Conservation (phyloP, 352 stramenopile genomes). For the Hyaloperonospora arabidopsidis region DNA sequence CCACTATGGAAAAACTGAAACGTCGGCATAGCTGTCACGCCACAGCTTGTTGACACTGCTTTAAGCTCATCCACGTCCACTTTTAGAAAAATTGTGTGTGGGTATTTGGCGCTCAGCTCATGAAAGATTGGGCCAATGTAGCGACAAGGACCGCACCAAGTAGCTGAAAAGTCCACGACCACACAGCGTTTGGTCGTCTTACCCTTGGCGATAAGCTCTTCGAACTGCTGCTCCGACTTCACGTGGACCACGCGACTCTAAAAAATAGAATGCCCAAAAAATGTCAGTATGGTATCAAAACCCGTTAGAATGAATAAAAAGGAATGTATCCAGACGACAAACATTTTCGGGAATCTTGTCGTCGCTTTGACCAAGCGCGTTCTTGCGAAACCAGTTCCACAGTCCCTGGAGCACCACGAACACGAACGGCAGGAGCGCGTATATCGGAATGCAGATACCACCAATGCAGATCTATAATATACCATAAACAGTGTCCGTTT, state of each 20-base stretch:
- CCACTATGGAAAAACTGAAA: slow-evolving; percentile 92
- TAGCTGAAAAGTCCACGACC: slow-evolving; percentile 84
- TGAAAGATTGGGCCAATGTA: slow-evolving; percentile 81
- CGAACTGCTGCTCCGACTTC: slow-evolving; percentile 59
- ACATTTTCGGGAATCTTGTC: slow-evolving; percentile 43
- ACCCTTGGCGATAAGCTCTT: slow-evolving; percentile 60
- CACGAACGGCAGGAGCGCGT: slow-evolving; percentile 62
- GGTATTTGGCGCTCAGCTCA: slow-evolving; percentile 79
- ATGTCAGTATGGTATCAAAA: too few relatives aligned
- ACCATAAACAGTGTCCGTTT: background rate
- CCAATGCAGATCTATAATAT: slow-evolving; percentile 66
- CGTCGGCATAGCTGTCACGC: slow-evolving; percentile 91
- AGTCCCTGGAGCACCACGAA: slow-evolving; percentile 59
- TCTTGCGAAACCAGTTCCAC: slow-evolving; percentile 68
- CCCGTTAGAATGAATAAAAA: background rate
- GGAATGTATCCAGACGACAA: background rate
- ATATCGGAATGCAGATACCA: slow-evolving; percentile 69
- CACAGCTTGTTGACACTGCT: slow-evolving; percentile 36
- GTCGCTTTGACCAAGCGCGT: slow-evolving; percentile 50
- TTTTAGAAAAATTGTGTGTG: slow-evolving; percentile 81
- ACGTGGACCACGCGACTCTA: slow-evolving; percentile 69
- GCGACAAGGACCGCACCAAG: slow-evolving; percentile 85
- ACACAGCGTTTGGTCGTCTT: slow-evolving; percentile 64
- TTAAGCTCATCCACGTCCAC: slow-evolving; percentile 85
- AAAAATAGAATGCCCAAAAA: too few relatives aligned